Conservation (phyloP, 106 monocot genomes). For the Dioscorea dumetorum region DNA sequence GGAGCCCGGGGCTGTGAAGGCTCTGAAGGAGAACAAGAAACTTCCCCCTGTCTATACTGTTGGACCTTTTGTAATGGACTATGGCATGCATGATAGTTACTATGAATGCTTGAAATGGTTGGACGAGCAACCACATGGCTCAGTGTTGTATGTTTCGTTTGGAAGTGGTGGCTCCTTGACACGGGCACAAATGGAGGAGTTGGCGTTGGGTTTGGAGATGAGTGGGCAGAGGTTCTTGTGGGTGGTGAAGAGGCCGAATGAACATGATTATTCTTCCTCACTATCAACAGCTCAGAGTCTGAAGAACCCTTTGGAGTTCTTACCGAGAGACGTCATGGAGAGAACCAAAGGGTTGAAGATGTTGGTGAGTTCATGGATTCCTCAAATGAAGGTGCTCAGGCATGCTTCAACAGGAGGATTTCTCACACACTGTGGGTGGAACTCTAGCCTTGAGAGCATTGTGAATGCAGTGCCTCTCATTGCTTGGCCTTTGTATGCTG, state of each 20-base stretch:
- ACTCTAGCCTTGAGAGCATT: conserved; percentile 51
- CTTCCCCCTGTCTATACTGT: conserved; percentile 2
- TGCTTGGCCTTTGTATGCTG: neutral
- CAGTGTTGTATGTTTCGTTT: conserved; percentile 4
- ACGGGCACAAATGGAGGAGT: neutral
- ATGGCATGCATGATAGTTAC: neutral
- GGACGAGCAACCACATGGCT: neutral
- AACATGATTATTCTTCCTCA: neutral
- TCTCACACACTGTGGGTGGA: conserved; percentile 80
- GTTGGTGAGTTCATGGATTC: conserved; percentile 18
- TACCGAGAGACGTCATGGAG: neutral
- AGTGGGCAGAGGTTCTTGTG: neutral
- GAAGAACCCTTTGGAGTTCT: neutral
- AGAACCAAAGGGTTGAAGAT: neutral
- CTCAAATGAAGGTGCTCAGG: conserved; percentile 29
- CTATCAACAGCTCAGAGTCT: neutral
- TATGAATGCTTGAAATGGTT: conserved; percentile 4
- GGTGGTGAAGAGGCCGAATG: neutral
- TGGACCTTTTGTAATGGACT: neutral
- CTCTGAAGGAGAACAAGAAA: neutral
- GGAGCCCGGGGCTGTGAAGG: conserved; percentile 6
- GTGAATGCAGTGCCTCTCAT: neutral
- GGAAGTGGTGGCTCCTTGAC: neutral
- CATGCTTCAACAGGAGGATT: conserved; percentile 41
- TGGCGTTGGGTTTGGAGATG: conserved; percentile 4